These are phyloP conservation scores for Cerioporus squamosus DNA, from an alignment of 1,284 basidiomycete genomes.

Conservation along the genomic window DNA sequence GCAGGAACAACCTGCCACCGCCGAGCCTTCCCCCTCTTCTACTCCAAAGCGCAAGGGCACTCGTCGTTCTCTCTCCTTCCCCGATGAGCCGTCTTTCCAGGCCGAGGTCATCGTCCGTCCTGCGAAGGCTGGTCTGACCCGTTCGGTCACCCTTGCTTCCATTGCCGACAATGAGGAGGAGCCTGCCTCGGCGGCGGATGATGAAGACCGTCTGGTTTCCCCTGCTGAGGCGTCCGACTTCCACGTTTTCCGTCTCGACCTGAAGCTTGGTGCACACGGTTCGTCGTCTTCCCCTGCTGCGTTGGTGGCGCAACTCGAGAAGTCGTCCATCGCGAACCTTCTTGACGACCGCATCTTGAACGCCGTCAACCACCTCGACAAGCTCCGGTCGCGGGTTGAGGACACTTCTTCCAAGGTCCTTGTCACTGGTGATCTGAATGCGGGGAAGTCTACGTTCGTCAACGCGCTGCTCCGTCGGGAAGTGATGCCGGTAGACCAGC, in stretches of 20 bases:
- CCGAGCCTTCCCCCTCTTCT: slow-evolving; percentile 34
- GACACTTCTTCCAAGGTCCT: slow-evolving; percentile 96
- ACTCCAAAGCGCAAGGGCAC: slow-evolving; percentile 42
- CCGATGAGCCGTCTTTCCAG: slow-evolving; percentile 73
- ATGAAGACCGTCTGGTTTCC: slow-evolving; percentile 47
- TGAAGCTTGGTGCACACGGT: slow-evolving; percentile 84
- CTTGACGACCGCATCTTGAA: slow-evolving; percentile 86
- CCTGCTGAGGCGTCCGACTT: slow-evolving; percentile 61
- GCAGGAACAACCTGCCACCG: slow-evolving; percentile 40
- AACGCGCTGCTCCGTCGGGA: slow-evolving; percentile 90
- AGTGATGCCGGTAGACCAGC: slow-evolving; percentile 97
- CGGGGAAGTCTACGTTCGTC: slow-evolving; percentile 98
- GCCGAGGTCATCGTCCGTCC: slow-evolving; percentile 69
- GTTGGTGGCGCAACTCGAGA: slow-evolving; percentile 91
- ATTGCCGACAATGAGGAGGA: slow-evolving; percentile 48
- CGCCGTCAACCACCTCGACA: slow-evolving; percentile 82
- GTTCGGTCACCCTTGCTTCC: slow-evolving; percentile 60
- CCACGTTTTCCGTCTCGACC: slow-evolving; percentile 88
- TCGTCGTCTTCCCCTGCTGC: slow-evolving; percentile 74
- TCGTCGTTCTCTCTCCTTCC: slow-evolving; percentile 79
- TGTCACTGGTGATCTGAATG: slow-evolving; percentile 98
- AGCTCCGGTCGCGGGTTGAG: slow-evolving; percentile 84
- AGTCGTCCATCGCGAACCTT: slow-evolving; percentile 90
- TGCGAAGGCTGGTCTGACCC: slow-evolving; percentile 51
- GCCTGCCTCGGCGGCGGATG: slow-evolving; percentile 35